Base-by-base conservation (phyloP, 2,329 filamentous ascomycete species). In the Fusarium illudens region DNA sequence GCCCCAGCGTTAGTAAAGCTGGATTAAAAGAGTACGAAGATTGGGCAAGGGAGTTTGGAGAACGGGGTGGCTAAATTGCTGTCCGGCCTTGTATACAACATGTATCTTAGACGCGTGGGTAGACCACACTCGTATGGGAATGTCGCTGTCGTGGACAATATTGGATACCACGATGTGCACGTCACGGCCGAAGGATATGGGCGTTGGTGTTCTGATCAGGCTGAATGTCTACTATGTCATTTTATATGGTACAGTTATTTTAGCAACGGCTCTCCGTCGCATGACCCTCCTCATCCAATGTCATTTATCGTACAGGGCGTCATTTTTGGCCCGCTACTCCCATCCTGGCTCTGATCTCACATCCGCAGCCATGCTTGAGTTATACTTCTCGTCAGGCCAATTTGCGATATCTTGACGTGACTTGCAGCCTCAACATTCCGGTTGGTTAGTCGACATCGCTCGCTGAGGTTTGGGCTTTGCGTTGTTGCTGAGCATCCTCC, bases 1-100 rank as follows among this genome's bases (percentile, higher is more conserved):
- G 95, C 48, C 95, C 96, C 0, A 97, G 93, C 78, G 95, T 99
- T 4, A 93, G 92, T 75, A 92, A 90, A 76, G 84, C 92, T 55
- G 94, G 96, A 0, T 79, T 99, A 36, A 91, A 93, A 76, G 87
- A 94, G 75, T 97, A 96, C 77, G 96, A 98, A 79, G 91, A 96
- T 67, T 99, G 96, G 96, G 94, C 96, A 3, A 89, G 79, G 76
- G 91, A 97, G 77, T 99, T 96, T 84, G 96, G 96, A 46, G 96
- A 99, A 80, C 84, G 95, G 37, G 95, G 94, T 33, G 93, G 93
- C 19, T 97, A 80, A 67, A 60, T 54, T 59, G 49, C 42, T 34
- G 49, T 42, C 39, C 33, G 57, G 48, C 39, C 29, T 58, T 64
- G 44, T 59, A 64, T 59, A 62, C 64, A 59, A 52, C 20, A 44